These are phyloP conservation scores for Puccinia brachypodii DNA, from an alignment of 1,284 basidiomycete genomes.

Conservation along the genomic window DNA sequence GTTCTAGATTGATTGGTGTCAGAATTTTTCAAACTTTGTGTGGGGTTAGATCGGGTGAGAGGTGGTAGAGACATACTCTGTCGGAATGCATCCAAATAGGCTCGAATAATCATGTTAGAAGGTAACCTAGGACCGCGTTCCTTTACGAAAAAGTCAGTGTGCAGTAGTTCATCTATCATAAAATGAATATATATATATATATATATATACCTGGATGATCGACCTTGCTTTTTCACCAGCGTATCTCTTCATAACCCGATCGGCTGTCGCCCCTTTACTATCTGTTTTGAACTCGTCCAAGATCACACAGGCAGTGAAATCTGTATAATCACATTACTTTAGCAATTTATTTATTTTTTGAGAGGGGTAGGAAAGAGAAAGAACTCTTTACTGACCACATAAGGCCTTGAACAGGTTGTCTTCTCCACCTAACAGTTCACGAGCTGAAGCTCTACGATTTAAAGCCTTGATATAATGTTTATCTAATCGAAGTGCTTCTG, in stretches of 20 bases:
- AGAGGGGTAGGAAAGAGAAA: background rate
- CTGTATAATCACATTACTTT: slow-evolving; percentile 61
- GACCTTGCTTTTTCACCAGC: slow-evolving; percentile 71
- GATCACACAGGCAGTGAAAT: slow-evolving; percentile 94
- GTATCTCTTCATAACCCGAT: slow-evolving; percentile 85
- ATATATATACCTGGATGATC: slow-evolving; percentile 62
- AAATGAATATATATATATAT: too few relatives aligned
- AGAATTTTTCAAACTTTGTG: background rate
- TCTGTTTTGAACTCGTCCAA: slow-evolving; percentile 88
- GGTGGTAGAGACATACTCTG: slow-evolving; percentile 55
- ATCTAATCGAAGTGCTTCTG: slow-evolving; percentile 82
- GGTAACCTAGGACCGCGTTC: slow-evolving; percentile 80
- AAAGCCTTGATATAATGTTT: slow-evolving; percentile 88
- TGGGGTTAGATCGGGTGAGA: background rate
- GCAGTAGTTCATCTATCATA: too few relatives aligned
- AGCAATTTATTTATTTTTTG: background rate
- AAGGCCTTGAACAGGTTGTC: slow-evolving; percentile 67
- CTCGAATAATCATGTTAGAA: slow-evolving; percentile 86
- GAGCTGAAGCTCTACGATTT: slow-evolving; percentile 83
- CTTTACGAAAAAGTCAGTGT: too few relatives aligned
- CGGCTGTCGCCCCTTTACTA: slow-evolving; percentile 74
- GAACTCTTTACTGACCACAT: slow-evolving; percentile 61
- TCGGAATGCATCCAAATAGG: slow-evolving; percentile 97
- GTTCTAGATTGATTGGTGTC: slow-evolving; percentile 60
- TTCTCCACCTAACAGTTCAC: slow-evolving; percentile 74